Evolutionary conservation across 192 early-diverging fungal genomes (phyloP).

Genomic region (Mortierella hygrophila): DNA sequence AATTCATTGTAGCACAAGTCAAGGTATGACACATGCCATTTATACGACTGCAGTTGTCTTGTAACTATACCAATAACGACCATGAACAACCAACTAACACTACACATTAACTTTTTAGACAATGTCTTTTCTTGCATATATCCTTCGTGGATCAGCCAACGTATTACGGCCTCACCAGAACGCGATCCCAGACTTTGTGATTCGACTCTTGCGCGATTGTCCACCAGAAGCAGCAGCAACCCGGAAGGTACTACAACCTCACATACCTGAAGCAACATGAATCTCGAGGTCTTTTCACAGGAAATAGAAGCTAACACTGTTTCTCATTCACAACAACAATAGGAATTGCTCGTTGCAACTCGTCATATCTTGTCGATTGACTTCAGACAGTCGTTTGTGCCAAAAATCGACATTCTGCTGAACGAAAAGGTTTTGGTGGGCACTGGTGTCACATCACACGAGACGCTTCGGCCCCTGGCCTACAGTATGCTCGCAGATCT

Average conservation of each 20-base stretch:
- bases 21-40: slow-evolving; percentile 69
- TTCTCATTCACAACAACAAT: neutral
- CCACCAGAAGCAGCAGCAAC: slow-evolving; percentile 94
- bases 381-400: slow-evolving; percentile 89
- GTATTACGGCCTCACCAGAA: slow-evolving; percentile 80
- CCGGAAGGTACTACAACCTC: slow-evolving; percentile 74
- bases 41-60: too few species aligned
- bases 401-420: slow-evolving; percentile 91
- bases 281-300: neutral
- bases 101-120: slow-evolving; percentile 64
- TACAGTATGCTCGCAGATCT: slow-evolving; percentile 97
- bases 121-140: slow-evolving; percentile 97
- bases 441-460: slow-evolving; percentile 91
- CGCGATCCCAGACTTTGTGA: slow-evolving; percentile 89
- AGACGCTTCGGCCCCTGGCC: slow-evolving; percentile 91
- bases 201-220: slow-evolving; percentile 91
- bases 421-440: slow-evolving; percentile 96
- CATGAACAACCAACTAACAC: neutral
- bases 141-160: slow-evolving; percentile 83
- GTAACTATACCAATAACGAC: too few species aligned
- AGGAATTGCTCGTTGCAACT: slow-evolving; percentile 95
- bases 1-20: slow-evolving; percentile 96
- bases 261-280: neutral
- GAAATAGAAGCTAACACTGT: neutral
- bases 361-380: slow-evolving; percentile 95